Percentiles rank a stretch among this genome's conserved stretches.
Evolutionary conservation across 2,329 filamentous ascomycete genomes (phyloP).

Genomic region (Fusarium abutilonis): DNA sequence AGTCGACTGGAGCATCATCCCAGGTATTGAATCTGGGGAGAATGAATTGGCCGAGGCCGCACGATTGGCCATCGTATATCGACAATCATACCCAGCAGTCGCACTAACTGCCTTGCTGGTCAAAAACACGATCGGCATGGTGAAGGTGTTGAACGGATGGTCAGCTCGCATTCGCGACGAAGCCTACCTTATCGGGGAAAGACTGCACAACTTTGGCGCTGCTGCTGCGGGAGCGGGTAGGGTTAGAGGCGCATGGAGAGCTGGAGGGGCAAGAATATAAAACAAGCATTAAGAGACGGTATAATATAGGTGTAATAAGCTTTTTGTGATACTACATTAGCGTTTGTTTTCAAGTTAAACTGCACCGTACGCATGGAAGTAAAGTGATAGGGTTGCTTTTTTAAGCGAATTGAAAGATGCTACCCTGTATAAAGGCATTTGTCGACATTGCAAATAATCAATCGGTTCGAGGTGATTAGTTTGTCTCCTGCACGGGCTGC

Average conservation of each 20-base stretch:
- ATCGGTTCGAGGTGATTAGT: neutral
- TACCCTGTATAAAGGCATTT: neutral
- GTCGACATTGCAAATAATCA: neutral
- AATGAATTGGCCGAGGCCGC: slow-evolving; percentile 44
- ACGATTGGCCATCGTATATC: slow-evolving; percentile 55
- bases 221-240: slow-evolving; percentile 52
- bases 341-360: slow-evolving; percentile 11
- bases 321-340: slow-evolving; percentile 3
- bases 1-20: slow-evolving; percentile 42
- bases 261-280: slow-evolving; percentile 48
- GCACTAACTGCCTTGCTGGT: slow-evolving; percentile 60
- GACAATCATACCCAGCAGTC: slow-evolving; percentile 75
- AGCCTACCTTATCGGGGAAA: slow-evolving; percentile 93
- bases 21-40: slow-evolving; percentile 29
- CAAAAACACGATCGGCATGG: slow-evolving; percentile 59
- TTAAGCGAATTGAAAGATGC: slow-evolving; percentile 4
- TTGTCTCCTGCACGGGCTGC: no score
- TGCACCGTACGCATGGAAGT: neutral
- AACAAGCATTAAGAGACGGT: slow-evolving; percentile 3
- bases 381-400: slow-evolving; percentile 3
- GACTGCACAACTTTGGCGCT: slow-evolving; percentile 89
- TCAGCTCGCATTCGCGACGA: slow-evolving; percentile 87
- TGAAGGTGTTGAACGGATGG: slow-evolving; percentile 76
- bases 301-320: slow-evolving; percentile 16
- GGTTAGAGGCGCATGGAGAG: slow-evolving; percentile 51